phyloP scores from a whole-genome alignment of 2,329 filamentous ascomycete species.

The Fonsecaea erecta region DNA sequence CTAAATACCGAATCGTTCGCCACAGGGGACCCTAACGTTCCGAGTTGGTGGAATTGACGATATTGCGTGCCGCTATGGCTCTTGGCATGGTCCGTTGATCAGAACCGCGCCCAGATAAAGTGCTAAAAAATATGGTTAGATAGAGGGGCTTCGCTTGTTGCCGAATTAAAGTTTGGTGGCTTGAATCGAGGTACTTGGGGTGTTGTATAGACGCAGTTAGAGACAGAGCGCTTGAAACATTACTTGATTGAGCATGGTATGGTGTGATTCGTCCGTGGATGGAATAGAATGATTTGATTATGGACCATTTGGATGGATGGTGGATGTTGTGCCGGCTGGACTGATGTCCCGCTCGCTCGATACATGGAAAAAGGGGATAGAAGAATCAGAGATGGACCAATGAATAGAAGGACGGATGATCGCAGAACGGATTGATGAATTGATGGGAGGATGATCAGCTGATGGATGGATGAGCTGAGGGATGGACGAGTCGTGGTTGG shows the following conservation, averaged over 20 bases:
- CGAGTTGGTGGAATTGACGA: slow-evolving; percentile 16
- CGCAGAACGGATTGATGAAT: neutral
- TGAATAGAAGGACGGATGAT: neutral
- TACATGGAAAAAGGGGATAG: neutral
- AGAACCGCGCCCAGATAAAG: neutral
- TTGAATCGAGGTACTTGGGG: neutral
- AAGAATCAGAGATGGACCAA: neutral
- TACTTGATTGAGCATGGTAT: too few species aligned
- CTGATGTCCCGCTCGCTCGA: neutral
- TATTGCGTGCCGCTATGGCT: neutral
- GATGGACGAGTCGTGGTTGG: too few species aligned
- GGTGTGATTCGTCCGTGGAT: too few species aligned
- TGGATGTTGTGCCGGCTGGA: neutral
- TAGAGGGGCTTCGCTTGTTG: neutral
- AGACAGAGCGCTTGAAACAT: neutral
- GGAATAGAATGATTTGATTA: neutral
- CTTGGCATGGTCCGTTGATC: neutral
- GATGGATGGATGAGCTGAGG: neutral
- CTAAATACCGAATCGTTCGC: slow-evolving; percentile 7
- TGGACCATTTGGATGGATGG: neutral
- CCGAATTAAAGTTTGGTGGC: neutral
- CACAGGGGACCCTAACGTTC: slow-evolving; percentile 6
- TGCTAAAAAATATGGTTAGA: neutral
- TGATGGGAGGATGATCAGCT: neutral
- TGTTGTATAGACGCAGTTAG: neutral